A percentile compares a stretch with the other conserved stretches of the same genome.
Conservation (phyloP, 2,329 filamentous ascomycete species). For the Xylaria sp. region DNA sequence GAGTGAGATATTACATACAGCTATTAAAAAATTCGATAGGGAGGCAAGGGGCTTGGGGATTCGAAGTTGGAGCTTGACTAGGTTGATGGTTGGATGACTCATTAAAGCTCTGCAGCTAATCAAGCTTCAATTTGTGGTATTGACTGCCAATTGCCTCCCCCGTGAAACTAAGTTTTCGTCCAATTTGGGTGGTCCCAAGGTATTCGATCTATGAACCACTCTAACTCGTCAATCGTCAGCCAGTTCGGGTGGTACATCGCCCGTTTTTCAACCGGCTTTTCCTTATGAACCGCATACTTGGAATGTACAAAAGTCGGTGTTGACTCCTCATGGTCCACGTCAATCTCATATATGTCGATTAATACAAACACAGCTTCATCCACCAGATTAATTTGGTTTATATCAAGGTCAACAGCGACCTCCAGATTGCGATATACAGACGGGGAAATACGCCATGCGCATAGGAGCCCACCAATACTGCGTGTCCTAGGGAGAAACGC, state of each 20-base stretch:
- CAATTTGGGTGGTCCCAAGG: slow-evolving; percentile 1
- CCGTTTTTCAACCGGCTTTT: not conserved
- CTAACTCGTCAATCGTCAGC: slow-evolving; percentile 11
- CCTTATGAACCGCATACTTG: not conserved
- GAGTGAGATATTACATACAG: no score
- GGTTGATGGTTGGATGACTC: no score
- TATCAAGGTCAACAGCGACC: slow-evolving; percentile 19
- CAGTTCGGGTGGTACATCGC: slow-evolving; percentile 7
- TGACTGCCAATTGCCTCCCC: no score
- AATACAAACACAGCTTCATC: slow-evolving; percentile 25
- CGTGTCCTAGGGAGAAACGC: not conserved
- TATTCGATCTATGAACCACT: slow-evolving; percentile 31
- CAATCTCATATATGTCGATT: slow-evolving; percentile 27
- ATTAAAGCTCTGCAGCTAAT: no score
- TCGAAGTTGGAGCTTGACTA: no score
- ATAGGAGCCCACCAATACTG: slow-evolving; percentile 19
- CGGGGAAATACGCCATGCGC: not conserved
- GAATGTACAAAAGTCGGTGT: slow-evolving; percentile 4
- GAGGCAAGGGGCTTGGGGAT: no score
- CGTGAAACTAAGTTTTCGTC: not conserved
- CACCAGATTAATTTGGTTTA: slow-evolving; percentile 14
- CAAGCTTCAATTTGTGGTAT: no score
- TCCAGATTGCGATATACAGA: slow-evolving; percentile 1
- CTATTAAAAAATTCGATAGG: no score
- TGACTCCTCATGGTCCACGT: not conserved